These are phyloP conservation scores for Jasminum sambac DNA, from an alignment of 257 asterid species.

Conservation along the genomic window DNA sequence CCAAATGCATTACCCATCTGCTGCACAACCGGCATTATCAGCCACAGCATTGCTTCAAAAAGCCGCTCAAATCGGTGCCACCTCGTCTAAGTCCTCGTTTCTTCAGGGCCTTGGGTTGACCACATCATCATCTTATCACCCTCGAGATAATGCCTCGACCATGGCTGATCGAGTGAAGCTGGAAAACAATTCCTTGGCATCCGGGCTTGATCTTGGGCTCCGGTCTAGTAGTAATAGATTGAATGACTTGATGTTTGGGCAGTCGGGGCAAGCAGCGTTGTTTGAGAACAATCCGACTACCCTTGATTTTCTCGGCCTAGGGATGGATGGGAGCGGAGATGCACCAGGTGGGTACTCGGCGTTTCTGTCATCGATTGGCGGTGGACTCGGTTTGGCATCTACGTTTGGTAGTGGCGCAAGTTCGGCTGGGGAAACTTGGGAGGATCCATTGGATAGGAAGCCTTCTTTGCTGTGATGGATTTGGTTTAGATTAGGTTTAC, in stretches of 20 bases:
- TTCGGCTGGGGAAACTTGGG: constrained; percentile 50
- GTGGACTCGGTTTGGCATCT: constrained; percentile 27
- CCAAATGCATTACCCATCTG: constrained; percentile 32
- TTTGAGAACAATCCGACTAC: constrained; percentile 58
- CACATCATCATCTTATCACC: constrained; percentile 34
- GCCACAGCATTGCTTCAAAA: constrained; percentile 91
- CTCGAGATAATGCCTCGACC: constrained; percentile 24
- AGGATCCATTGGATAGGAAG: constrained; percentile 53
- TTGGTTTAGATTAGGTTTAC: too few relatives aligned
- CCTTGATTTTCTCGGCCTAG: constrained; percentile 80
- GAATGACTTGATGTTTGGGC: constrained; percentile 51
- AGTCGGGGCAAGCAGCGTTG: constrained; percentile 39
- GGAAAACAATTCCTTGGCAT: constrained; percentile 46
- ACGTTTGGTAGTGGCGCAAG: constrained; percentile 29
- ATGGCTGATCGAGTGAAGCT: constrained; percentile 42
- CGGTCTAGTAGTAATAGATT: constrained; percentile 35
- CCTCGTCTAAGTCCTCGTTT: constrained; percentile 63
- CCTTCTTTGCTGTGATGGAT: constrained; percentile 51
- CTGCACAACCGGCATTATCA: constrained; percentile 61
- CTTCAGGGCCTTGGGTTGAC: constrained; percentile 77
- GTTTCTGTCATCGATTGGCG: constrained; percentile 45
- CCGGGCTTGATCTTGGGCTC: constrained; percentile 54
- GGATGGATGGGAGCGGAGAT: constrained; percentile 45
- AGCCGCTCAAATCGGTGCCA: constrained; percentile 82
- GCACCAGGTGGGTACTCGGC: constrained; percentile 46